These are phyloP conservation scores for Anaeromyces robustus DNA, from an alignment of 192 early-diverging fungal genomes.

Conservation along the genomic window DNA sequence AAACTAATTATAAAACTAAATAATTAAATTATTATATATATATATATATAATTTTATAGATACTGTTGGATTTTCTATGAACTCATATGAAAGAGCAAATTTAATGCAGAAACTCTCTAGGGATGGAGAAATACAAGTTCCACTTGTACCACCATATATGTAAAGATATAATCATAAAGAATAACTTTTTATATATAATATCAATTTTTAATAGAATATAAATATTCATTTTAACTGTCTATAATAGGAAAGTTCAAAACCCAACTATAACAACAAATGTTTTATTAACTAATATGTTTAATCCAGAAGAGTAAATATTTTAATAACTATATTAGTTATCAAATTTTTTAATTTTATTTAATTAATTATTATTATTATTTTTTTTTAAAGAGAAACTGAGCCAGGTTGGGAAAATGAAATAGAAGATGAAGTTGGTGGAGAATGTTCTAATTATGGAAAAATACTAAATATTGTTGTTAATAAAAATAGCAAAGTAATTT, in stretches of 20 bases:
- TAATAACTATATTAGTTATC: neutral
- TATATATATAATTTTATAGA: conserved; percentile 30
- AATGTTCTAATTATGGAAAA: conserved; percentile 63
- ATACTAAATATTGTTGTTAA: conserved; percentile 63
- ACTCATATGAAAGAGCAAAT: conserved; percentile 50
- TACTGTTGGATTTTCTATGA: conserved; percentile 45
- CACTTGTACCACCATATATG: conserved; percentile 5
- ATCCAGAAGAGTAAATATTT: conserved; percentile 51
- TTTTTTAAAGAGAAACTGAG: conserved; percentile 53
- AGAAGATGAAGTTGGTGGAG: conserved; percentile 65
- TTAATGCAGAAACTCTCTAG: conserved; percentile 68
- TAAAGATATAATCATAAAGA: too few species aligned
- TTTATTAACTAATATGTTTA: conserved; percentile 75
- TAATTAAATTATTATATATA: too few species aligned
- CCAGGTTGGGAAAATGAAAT: conserved; percentile 71
- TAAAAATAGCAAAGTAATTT: conserved; percentile 30
- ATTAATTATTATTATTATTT: neutral
- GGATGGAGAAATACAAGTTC: conserved; percentile 13
- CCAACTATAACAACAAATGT: conserved; percentile 42
- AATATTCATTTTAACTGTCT: too few species aligned
- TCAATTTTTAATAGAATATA: neutral
- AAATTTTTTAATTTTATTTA: neutral
- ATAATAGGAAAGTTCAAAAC: conserved; percentile 21
- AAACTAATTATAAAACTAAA: too few species aligned
- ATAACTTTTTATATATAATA: neutral